Evolutionary conservation across 176 grass and related monocot species (phyloP).

Genomic region (Triticum timopheevii): DNA sequence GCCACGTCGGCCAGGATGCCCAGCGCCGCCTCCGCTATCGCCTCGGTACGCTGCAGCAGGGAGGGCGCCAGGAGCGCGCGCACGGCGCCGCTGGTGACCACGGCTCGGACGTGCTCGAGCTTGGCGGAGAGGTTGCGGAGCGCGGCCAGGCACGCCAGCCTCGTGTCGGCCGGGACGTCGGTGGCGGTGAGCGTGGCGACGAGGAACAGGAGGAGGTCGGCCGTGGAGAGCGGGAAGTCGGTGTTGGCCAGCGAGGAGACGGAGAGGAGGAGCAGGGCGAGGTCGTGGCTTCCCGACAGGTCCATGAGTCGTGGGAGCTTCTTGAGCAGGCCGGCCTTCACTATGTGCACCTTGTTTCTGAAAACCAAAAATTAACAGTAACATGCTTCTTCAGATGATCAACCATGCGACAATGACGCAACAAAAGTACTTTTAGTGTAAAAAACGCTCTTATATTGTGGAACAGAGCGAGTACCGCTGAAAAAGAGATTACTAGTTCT

Average conservation of each 20-base stretch:
- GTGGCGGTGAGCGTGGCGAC: conserved; percentile 18
- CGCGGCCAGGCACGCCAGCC: conserved; percentile 53
- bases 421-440: neutral
- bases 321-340: conserved; percentile 58
- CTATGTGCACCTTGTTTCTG: conserved; percentile 87
- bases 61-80: conserved; percentile 38
- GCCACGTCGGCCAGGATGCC: conserved; percentile 57
- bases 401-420: neutral
- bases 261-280: conserved; percentile 59
- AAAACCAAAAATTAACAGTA: conserved; percentile 5
- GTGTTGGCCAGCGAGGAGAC: conserved; percentile 79
- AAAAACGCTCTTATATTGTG: too few relatives aligned
- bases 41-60: conserved; percentile 11
- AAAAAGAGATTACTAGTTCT: neutral
- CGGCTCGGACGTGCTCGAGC: conserved; percentile 59
- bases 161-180: conserved; percentile 32
- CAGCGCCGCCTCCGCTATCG: conserved; percentile 45
- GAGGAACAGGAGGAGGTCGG: conserved; percentile 64
- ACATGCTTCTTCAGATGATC: neutral
- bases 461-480: too few relatives aligned
- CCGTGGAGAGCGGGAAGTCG: conserved; percentile 52
- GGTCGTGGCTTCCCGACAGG: conserved; percentile 33
- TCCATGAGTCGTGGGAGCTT: conserved; percentile 52
- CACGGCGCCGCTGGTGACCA: conserved; percentile 60
- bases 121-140: conserved; percentile 72